Conservation (phyloP, 805 yeast genomes). For the Pichia pseudocactophila region DNA sequence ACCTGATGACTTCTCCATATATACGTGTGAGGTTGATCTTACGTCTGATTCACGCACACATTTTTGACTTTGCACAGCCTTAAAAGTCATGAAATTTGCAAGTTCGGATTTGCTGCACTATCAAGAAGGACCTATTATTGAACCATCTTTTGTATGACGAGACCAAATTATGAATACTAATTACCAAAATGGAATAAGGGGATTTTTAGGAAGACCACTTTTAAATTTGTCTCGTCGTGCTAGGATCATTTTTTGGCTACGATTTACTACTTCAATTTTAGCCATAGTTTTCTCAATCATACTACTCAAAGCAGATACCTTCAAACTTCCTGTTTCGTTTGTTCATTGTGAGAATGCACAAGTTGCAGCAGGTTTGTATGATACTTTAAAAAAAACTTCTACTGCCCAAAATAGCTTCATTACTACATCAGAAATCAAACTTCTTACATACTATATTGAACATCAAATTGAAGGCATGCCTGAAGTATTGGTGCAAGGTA, state of each 20-base stretch:
- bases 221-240: conserved; percentile 22
- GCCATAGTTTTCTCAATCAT: conserved; percentile 5
- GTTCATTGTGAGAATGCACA: conserved; percentile 45
- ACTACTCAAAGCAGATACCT: background rate
- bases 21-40: no score
- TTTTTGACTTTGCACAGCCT: no score
- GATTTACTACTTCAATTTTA: conserved; percentile 11
- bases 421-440: conserved; percentile 40
- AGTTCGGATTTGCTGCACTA: no score
- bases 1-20: no score
- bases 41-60: no score
- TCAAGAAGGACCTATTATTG: no score
- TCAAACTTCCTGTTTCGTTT: conserved; percentile 12
- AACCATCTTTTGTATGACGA: no score
- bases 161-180: no score
- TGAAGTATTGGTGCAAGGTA: conserved; percentile 34
- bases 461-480: conserved; percentile 40
- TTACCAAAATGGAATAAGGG: no score
- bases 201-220: no score
- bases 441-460: conserved; percentile 38
- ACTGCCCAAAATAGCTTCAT: conserved; percentile 23
- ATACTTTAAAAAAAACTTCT: conserved; percentile 28
- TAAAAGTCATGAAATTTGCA: no score
- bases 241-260: conserved; percentile 14
- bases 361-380: conserved; percentile 45